phyloP scores from a whole-genome alignment of 495 filamentous ascomycete genomes.

The Cladorrhinum samala region DNA sequence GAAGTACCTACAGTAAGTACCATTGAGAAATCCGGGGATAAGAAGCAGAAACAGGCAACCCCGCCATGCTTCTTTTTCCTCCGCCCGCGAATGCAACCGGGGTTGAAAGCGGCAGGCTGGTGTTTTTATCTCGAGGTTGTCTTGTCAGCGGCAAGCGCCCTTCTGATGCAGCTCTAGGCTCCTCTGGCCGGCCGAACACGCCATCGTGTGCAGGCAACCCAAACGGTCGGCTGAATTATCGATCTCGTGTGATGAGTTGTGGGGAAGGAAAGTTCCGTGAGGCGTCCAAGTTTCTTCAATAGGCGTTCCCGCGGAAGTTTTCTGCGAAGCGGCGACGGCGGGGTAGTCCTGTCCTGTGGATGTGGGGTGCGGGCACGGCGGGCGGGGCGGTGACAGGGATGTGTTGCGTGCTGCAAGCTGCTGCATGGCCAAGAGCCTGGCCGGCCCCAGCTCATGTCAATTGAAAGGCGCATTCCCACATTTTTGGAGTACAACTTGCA shows the following conservation, averaged over 20 bases:
- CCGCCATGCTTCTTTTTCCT: too few relatives aligned
- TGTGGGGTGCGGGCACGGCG: too few relatives aligned
- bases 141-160: neutral
- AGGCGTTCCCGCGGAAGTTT: too few relatives aligned
- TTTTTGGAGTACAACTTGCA: neutral
- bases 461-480: constrained; percentile 27
- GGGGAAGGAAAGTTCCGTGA: too few relatives aligned
- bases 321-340: too few relatives aligned
- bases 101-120: too few relatives aligned
- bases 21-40: neutral
- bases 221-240: too few relatives aligned
- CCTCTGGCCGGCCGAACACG: neutral
- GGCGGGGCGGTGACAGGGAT: neutral
- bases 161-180: neutral
- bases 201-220: neutral
- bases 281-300: too few relatives aligned
- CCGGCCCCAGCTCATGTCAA: constrained; percentile 24
- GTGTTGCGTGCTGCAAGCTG: neutral
- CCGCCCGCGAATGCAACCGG: too few relatives aligned
- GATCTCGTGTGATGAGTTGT: too few relatives aligned
- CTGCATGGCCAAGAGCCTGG: neutral
- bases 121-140: neutral
- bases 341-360: too few relatives aligned
- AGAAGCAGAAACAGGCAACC: neutral
- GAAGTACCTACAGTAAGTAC: neutral